Conservation (phyloP, 1,139 yeast species). For the Dujonia santamariae region DNA sequence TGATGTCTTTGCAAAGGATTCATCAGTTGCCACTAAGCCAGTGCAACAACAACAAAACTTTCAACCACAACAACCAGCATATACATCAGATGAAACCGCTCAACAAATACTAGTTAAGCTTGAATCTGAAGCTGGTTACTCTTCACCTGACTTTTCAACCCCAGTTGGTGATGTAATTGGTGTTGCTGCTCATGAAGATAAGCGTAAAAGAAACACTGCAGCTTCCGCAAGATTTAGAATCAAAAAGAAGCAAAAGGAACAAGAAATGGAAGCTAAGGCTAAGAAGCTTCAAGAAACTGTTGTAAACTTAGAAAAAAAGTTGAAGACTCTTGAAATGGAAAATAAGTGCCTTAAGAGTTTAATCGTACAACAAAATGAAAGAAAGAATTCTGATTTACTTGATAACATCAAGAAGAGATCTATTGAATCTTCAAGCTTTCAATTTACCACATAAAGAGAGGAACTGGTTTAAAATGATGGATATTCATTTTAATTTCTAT, state of each 20-base stretch:
- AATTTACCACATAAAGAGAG: slow-evolving; percentile 27
- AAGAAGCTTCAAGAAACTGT: slow-evolving; percentile 42
- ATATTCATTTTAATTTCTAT: no score
- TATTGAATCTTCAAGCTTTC: slow-evolving; percentile 28
- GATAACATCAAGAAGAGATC: slow-evolving; percentile 43
- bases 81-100: no score
- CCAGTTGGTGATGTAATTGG: neutral
- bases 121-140: neutral
- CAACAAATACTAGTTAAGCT: neutral
- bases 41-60: slow-evolving; percentile 6
- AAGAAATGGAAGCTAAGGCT: slow-evolving; percentile 68
- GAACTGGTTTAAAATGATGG: neutral
- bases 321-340: slow-evolving; percentile 68
- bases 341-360: slow-evolving; percentile 61
- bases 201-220: slow-evolving; percentile 73
- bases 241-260: slow-evolving; percentile 80
- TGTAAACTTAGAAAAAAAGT: slow-evolving; percentile 36
- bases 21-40: slow-evolving; percentile 10
- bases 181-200: slow-evolving; percentile 27
- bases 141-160: neutral
- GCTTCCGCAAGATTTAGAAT: slow-evolving; percentile 80
- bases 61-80: slow-evolving; percentile 1
- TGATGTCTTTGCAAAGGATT: slow-evolving; percentile 35
- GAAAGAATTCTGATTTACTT: slow-evolving; percentile 37
- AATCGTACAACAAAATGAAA: slow-evolving; percentile 48